Evolutionary conservation across 495 filamentous ascomycete species (phyloP), one percentile per base, ranked within the genome.

Genomic region (Xanthoparmelia taractica): DNA sequence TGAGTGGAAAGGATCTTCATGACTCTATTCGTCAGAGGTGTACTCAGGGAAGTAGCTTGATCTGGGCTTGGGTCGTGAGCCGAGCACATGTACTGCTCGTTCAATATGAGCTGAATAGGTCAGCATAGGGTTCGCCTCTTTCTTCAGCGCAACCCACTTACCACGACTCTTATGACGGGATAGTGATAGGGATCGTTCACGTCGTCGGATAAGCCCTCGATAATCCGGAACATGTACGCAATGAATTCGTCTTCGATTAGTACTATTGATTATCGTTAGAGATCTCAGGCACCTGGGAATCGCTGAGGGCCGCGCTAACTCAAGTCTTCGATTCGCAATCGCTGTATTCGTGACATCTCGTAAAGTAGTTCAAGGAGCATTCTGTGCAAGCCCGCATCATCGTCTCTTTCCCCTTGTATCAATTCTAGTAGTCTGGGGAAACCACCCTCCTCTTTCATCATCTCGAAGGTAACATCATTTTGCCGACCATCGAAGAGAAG

Each of bases 31-130:
- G 94, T 97, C 64, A 92, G 75, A n/a, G 78, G 79, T 40, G 74
- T 74, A 6, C 75, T 68, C 23, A 69, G 71, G 38, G 75, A 70
- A 10, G 71, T 67, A 3, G 70, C 69, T 52, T 67, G 69, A 58
- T 72, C 72, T 45, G 74, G 73, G 20, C 73, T 71, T 12, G 86
- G 80, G 47, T 85, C 77, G 48, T 83, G 79, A 36, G 82, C 80
- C 18, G 75, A 77, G 50, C 97, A 88, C 90, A 98, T 96, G 76
- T 96, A 98, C 74, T 98, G 94, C 70, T 98, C 94, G 74, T 97
- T 98, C 66, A 98, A 76, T 54, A 98, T 92, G 67, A 98, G 83
- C 92, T 97, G 70, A 34, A 58, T 34, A 58, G 54, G 45, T 37
- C 11, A 64, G 61, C 70, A 33, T 71, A 68, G 56, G 23, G 61